Evolutionary conservation across 129 eudicot genomes (phyloP).

Genomic region (Flaveria linearis): DNA sequence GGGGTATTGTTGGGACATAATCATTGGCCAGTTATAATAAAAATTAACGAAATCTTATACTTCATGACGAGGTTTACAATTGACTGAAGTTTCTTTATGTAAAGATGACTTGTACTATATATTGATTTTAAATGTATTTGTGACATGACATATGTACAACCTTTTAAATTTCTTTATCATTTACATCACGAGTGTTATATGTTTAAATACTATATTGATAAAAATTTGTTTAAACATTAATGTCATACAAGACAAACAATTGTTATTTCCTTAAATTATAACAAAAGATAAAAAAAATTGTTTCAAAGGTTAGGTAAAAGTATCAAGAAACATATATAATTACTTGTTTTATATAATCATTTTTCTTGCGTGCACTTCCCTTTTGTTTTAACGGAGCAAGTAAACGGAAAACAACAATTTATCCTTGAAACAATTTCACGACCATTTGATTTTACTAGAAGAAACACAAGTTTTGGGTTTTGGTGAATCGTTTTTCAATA

Average conservation of each 20-base stretch:
- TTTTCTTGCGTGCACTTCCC: no score
- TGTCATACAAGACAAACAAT: neutral
- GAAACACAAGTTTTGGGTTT: no score
- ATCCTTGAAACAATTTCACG: no score
- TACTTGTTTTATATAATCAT: no score
- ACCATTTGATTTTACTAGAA: no score
- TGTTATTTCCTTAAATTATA: neutral
- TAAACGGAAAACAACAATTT: no score
- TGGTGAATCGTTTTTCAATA: no score
- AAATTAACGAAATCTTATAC: neutral
- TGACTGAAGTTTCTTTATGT: neutral
- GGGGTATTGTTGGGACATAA: slow-evolving; percentile 10
- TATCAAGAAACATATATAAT: no score
- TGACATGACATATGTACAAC: neutral
- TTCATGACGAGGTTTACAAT: neutral
- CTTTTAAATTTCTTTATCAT: neutral
- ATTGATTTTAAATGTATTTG: slow-evolving; percentile 10
- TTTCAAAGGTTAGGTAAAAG: no score
- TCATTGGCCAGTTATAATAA: slow-evolving; percentile 18
- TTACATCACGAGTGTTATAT: neutral
- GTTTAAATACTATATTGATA: neutral
- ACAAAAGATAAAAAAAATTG: no score
- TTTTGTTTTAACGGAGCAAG: no score
- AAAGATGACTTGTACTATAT: neutral
- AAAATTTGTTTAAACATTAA: neutral